Conservation (phyloP, 2,329 filamentous ascomycete species). For the Hymenoscyphus fructigenus region DNA sequence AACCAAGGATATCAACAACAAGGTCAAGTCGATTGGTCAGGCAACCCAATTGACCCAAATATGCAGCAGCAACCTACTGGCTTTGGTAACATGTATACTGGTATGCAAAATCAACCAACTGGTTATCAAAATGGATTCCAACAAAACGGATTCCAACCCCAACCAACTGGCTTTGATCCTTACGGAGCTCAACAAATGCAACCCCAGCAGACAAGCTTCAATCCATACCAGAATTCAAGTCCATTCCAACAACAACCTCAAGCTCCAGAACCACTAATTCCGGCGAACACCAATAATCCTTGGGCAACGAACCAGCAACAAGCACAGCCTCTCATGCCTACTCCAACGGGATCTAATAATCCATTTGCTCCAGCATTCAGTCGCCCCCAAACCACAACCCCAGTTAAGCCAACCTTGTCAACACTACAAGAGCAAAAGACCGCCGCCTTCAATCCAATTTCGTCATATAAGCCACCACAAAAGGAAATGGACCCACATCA, state of each 20-base stretch:
- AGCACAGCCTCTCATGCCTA: constrained; percentile 67
- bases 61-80: constrained; percentile 81
- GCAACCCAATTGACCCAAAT: constrained; percentile 82
- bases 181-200: constrained; percentile 58
- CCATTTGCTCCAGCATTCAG: constrained; percentile 80
- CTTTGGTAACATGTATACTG: constrained; percentile 56
- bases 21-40: constrained; percentile 93
- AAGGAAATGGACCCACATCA: constrained; percentile 62
- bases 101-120: constrained; percentile 52
- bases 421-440: constrained; percentile 83
- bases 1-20: constrained; percentile 99
- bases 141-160: constrained; percentile 62
- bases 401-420: constrained; percentile 68
- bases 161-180: constrained; percentile 70
- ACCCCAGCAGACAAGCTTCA: constrained; percentile 46
- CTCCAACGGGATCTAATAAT: constrained; percentile 95
- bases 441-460: constrained; percentile 58
- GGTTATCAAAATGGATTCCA: constrained; percentile 67
- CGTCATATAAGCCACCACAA: constrained; percentile 46
- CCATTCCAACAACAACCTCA: constrained; percentile 41
- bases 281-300: constrained; percentile 89
- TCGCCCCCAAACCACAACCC: constrained; percentile 56
- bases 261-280: constrained; percentile 59
- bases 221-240: constrained; percentile 47
- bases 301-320: constrained; percentile 69